Conservation (phyloP, 2,329 filamentous ascomycete species). For the Penicillium nordicum region DNA sequence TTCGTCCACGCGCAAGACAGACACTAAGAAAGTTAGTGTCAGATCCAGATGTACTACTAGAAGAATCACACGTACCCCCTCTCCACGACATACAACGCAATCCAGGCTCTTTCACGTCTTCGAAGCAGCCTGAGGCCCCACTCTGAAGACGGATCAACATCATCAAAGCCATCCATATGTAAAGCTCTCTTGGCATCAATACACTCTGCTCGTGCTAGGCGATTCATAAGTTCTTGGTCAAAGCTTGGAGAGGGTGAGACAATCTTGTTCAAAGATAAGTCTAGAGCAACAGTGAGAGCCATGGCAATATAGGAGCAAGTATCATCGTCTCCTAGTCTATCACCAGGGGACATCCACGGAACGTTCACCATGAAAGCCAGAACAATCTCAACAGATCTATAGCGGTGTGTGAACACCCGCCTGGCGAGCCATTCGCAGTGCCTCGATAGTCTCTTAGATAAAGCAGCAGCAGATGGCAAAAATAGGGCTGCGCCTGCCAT, state of each 20-base stretch:
- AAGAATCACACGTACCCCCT: constrained; percentile 49
- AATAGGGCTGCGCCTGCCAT: constrained; percentile 67
- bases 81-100: constrained; percentile 69
- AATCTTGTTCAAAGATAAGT: constrained; percentile 68
- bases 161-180: constrained; percentile 64
- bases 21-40: constrained; percentile 44
- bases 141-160: constrained; percentile 59
- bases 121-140: constrained; percentile 60
- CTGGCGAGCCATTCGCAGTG: constrained; percentile 63
- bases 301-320: constrained; percentile 69
- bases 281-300: constrained; percentile 66
- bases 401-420: constrained; percentile 58
- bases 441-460: constrained; percentile 63
- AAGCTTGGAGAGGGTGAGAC: constrained; percentile 55
- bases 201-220: constrained; percentile 62
- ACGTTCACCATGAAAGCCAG: constrained; percentile 73
- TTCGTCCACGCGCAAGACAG: constrained; percentile 66
- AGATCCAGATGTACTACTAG: neutral
- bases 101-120: constrained; percentile 66
- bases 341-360: constrained; percentile 63
- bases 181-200: constrained; percentile 65
- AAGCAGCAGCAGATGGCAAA: constrained; percentile 58
- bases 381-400: constrained; percentile 70
- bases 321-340: constrained; percentile 57
- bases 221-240: constrained; percentile 45